A percentile compares a stretch with the other conserved stretches of the same genome.
Evolutionary conservation across 768 basidiomycete species (phyloP).

Genomic region (Chalciporus sphaerocephalus): DNA sequence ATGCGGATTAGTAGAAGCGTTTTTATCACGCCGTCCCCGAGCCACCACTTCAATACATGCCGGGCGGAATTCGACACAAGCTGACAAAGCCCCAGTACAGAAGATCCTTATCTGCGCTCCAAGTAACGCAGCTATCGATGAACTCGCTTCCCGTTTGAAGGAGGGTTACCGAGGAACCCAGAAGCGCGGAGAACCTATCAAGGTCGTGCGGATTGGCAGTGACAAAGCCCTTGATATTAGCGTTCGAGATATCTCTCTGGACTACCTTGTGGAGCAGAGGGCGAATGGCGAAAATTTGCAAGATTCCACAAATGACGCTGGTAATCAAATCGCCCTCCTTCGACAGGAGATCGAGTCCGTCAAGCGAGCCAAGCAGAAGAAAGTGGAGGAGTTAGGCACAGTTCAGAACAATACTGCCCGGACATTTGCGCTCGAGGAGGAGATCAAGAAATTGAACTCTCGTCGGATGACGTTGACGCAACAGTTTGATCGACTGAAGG

Average conservation of each 20-base stretch:
- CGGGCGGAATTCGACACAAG: conserved; percentile 38
- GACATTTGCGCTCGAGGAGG: conserved; percentile 56
- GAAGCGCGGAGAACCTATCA: conserved; percentile 53
- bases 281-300: conserved; percentile 42
- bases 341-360: conserved; percentile 67
- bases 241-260: conserved; percentile 83
- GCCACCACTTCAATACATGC: conserved; percentile 48
- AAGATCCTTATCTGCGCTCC: conserved; percentile 93
- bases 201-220: conserved; percentile 87
- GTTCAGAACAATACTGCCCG: conserved; percentile 56
- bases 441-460: conserved; percentile 63
- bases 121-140: conserved; percentile 97
- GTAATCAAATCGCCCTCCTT: conserved; percentile 54
- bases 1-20: conserved; percentile 85
- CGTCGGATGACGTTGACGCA: conserved; percentile 60
- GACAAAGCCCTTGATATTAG: conserved; percentile 69
- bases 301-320: conserved; percentile 45
- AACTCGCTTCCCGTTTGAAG: conserved; percentile 84
- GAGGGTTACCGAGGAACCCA: conserved; percentile 63
- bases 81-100: conserved; percentile 47
- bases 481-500: conserved; percentile 71
- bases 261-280: conserved; percentile 78
- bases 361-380: conserved; percentile 54
- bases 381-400: conserved; percentile 54
- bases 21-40: conserved; percentile 56